These are phyloP conservation scores for Collybia nuda DNA, from an alignment of 768 basidiomycete species.

Conservation along the genomic window DNA sequence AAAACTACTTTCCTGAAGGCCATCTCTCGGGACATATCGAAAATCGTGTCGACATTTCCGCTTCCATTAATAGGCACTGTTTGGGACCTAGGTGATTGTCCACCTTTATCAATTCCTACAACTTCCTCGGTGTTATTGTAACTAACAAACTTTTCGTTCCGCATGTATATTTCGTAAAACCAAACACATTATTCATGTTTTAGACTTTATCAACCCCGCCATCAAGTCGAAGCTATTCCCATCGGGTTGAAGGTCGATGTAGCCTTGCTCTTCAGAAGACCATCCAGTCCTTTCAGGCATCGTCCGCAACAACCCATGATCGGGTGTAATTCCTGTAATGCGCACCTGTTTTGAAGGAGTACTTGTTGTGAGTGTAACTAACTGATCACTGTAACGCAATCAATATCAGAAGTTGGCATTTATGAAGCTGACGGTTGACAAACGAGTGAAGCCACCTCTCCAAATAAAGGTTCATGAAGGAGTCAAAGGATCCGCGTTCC, in stretches of 20 bases:
- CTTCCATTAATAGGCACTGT: no score
- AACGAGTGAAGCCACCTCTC: constrained; percentile 90
- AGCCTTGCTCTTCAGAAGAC: constrained; percentile 36
- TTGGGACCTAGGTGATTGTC: no score
- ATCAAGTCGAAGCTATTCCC: constrained; percentile 97
- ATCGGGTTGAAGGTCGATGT: constrained; percentile 93
- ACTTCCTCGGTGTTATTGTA: no score
- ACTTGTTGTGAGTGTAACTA: constrained; percentile 78
- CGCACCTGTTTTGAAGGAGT: constrained; percentile 69
- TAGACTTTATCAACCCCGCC: constrained; percentile 76
- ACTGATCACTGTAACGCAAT: constrained; percentile 65
- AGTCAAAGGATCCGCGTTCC: constrained; percentile 68
- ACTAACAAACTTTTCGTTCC: no score
- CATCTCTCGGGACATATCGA: no score
- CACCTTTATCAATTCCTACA: no score
- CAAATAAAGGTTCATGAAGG: constrained; percentile 81
- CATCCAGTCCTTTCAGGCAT: constrained; percentile 51
- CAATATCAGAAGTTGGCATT: not conserved
- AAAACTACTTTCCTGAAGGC: no score
- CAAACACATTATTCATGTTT: constrained; percentile 21
- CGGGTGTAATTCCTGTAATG: constrained; percentile 82
- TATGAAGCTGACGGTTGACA: constrained; percentile 31
- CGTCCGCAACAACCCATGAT: constrained; percentile 87
- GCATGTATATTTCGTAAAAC: no score
- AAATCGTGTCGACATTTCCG: no score